These are phyloP conservation scores for Bauhinia variegata DNA, from an alignment of 306 rosid species.

Conservation along the genomic window DNA sequence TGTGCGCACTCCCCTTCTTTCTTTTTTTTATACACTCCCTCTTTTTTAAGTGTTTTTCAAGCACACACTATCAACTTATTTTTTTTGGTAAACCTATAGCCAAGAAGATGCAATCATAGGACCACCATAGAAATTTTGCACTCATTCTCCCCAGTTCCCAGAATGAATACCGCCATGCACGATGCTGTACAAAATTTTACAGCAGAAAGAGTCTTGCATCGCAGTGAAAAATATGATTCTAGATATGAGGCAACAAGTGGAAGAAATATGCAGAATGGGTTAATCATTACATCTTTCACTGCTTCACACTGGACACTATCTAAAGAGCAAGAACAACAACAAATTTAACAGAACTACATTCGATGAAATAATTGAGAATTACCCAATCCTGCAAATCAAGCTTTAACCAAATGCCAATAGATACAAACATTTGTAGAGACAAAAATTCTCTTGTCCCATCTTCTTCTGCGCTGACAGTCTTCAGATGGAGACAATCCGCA, in stretches of 20 bases:
- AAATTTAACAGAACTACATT: too few species aligned
- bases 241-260: too few species aligned
- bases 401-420: conserved; percentile 32
- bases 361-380: conserved; percentile 31
- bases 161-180: neutral
- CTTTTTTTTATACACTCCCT: too few species aligned
- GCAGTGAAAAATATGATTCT: too few species aligned
- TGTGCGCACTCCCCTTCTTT: too few species aligned
- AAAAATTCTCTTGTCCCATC: conserved; percentile 9
- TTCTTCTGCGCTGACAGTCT: conserved; percentile 11
- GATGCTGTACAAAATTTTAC: neutral
- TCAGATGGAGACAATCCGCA: neutral
- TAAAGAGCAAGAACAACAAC: conserved; percentile 24
- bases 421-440: conserved; percentile 26
- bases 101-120: neutral
- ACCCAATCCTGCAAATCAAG: conserved; percentile 36
- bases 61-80: too few species aligned
- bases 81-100: too few species aligned
- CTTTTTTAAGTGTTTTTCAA: too few species aligned
- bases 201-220: neutral
- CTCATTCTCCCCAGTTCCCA: too few species aligned
- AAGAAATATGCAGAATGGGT: neutral
- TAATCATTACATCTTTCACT: neutral
- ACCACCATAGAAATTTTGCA: neutral
- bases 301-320: conserved; percentile 5